A percentile compares a stretch with the other conserved stretches of the same genome.
phyloP scores from a whole-genome alignment of 805 yeast genomes.

The Clavispora fructus region DNA sequence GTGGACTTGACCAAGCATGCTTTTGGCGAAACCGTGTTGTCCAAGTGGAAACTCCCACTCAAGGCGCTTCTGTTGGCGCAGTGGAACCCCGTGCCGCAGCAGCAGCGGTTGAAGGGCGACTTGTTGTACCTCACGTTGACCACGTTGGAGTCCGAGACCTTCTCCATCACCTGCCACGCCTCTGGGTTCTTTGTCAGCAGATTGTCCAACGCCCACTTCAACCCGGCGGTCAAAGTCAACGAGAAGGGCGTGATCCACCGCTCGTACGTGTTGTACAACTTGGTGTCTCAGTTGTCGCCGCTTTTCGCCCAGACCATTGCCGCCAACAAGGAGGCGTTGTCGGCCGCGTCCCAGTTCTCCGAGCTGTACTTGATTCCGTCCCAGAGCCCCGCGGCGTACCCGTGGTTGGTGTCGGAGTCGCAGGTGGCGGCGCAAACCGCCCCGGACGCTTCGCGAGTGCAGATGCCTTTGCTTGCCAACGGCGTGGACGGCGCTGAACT shows the following conservation, averaged over 20 bases:
- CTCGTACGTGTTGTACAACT: constrained; percentile 51
- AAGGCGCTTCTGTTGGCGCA: constrained; percentile 55
- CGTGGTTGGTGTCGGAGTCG: constrained; percentile 62
- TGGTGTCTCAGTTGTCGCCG: constrained; percentile 65
- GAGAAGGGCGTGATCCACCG: constrained; percentile 28
- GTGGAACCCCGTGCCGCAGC: constrained; percentile 82
- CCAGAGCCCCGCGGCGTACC: constrained; percentile 55
- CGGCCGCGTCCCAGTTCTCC: constrained; percentile 37
- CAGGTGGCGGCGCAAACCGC: constrained; percentile 10
- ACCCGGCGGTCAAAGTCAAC: constrained; percentile 50
- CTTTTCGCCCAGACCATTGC: constrained; percentile 49
- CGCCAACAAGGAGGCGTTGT: constrained; percentile 43
- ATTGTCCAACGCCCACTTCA: constrained; percentile 63
- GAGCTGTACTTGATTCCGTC: constrained; percentile 60
- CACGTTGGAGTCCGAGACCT: constrained; percentile 76
- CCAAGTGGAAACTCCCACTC: constrained; percentile 44
- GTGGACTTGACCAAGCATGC: constrained; percentile 20
- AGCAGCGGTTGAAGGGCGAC: constrained; percentile 65
- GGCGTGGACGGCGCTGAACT: constrained; percentile 58
- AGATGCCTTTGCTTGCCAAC: constrained; percentile 45
- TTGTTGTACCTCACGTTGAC: constrained; percentile 67
- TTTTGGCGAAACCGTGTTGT: constrained; percentile 23
- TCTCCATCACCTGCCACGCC: constrained; percentile 71
- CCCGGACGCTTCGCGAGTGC: constrained; percentile 61
- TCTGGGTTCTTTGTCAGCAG: constrained; percentile 77